Evolutionary conservation across 345 rosid genomes (phyloP), one percentile per base, ranked within the genome.

Genomic region (Raphanus sativus): DNA sequence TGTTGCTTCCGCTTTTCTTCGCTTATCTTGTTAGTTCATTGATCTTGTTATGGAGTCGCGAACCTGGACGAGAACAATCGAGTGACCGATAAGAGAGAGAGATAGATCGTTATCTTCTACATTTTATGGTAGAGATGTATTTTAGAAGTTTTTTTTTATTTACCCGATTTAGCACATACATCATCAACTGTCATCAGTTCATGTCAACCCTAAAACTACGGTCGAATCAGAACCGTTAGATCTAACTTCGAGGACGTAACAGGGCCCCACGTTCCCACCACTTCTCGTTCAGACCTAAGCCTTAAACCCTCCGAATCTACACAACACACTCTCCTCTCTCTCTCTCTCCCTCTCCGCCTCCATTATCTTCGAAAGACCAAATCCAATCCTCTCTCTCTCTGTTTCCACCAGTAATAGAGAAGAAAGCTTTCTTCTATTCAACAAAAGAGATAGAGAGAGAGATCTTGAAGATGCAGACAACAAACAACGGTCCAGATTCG

Each of bases 401-500:
- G 5, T 21, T 21, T 21, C 21, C 21, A 21, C 21, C 21, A 0
- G 21, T 21, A 21, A 21, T 21, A 21, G 21, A 21, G 21, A 21
- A 21, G 21, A 21, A 15, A 71, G 21, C 34, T 29, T 34, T 6
- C 6, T 11, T 16, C 26, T 25, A 21, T 29, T 61, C n/a, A n/a
- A 56, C 28, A 8, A 28, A 5, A 26, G 21, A 33, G 1, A 70
- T 69, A 26, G 8, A 15, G 12, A 32, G 3, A 61, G 3, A 16
- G 48, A 7, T 8, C 48, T 34, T 11, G 32, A 11, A 1, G 83
- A 80, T 82, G 85, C 82, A 74, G 80, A 65, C 81, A 17, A 4
- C 45, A 29, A 69, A 69, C 85, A 84, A 81, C 85, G 90, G 85
- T 24, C 61, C 84, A 48, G 91, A 88, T 80, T 79, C 76, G 9